phyloP scores from a whole-genome alignment of 1,284 basidiomycete species.

The Puccinia coronata region DNA sequence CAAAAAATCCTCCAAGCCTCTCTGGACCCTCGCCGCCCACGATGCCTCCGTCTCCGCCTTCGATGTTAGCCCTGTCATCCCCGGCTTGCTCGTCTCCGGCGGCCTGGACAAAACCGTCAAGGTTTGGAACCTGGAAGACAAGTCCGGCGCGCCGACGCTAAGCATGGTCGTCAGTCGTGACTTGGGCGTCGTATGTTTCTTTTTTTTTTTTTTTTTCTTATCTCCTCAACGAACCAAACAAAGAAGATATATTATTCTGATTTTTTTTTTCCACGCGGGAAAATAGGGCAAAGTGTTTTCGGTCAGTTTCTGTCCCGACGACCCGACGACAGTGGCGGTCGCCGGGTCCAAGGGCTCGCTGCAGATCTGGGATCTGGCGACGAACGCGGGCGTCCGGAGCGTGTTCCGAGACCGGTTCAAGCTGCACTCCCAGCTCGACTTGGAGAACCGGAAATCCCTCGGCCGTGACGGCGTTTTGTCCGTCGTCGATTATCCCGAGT shows the following conservation, averaged over 20 bases:
- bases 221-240: too few relatives aligned
- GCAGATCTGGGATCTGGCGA: constrained; percentile 80
- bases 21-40: constrained; percentile 91
- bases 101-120: constrained; percentile 82
- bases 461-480: constrained; percentile 66
- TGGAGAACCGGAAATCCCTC: constrained; percentile 66
- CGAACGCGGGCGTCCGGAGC: constrained; percentile 73
- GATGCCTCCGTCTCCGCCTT: constrained; percentile 88
- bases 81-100: constrained; percentile 86
- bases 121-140: constrained; percentile 81
- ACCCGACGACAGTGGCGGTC: constrained; percentile 87
- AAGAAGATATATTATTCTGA: too few relatives aligned
- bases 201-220: too few relatives aligned
- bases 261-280: constrained; percentile 17
- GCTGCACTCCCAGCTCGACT: constrained; percentile 65
- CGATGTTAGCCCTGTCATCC: constrained; percentile 87
- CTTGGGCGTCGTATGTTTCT: constrained; percentile 77
- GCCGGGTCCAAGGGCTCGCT: constrained; percentile 89
- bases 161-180: constrained; percentile 85
- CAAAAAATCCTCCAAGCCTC: constrained; percentile 58
- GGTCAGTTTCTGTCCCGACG: constrained; percentile 84
- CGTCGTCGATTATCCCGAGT: constrained; percentile 68
- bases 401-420: constrained; percentile 73
- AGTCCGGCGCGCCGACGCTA: constrained; percentile 72
- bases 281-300: constrained; percentile 91